Evolutionary conservation across 2,329 filamentous ascomycete species (phyloP).

Genomic region (Neopestalotiopsis clavispora): DNA sequence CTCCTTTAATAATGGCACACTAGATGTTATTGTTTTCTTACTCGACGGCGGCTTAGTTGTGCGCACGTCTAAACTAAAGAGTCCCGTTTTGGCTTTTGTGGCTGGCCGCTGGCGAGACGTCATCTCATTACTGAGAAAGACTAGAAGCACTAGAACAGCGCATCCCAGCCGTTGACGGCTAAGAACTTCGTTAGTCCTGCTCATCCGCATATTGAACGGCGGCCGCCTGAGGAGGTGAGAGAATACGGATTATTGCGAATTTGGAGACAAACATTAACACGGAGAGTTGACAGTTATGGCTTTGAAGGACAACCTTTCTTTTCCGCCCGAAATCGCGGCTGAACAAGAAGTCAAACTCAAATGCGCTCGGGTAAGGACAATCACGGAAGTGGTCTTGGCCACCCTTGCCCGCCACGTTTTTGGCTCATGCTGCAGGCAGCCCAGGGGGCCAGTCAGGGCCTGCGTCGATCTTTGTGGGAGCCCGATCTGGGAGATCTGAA

Average conservation of each 20-base stretch:
- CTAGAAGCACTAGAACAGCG: neutral
- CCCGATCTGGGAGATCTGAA: constrained; percentile 1
- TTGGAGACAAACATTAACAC: too few relatives aligned
- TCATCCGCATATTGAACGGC: neutral
- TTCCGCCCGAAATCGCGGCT: neutral
- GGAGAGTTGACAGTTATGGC: neutral
- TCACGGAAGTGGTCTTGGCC: constrained; percentile 3
- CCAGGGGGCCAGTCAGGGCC: neutral
- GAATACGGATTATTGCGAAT: too few relatives aligned
- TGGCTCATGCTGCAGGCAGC: neutral
- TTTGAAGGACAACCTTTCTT: neutral
- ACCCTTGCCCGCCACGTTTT: constrained; percentile 10
- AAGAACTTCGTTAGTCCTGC: neutral
- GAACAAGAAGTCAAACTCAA: neutral
- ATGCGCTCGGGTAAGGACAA: neutral
- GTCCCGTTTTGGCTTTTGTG: neutral
- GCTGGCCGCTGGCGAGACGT: neutral
- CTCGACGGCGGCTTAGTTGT: neutral
- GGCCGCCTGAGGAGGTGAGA: too few relatives aligned
- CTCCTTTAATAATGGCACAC: neutral
- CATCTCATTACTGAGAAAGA: neutral
- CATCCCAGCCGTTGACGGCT: neutral
- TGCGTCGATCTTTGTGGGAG: neutral
- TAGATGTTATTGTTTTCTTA: neutral
- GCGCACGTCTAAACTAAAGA: neutral